Evolutionary conservation across 192 early-diverging fungal genomes (phyloP).

Genomic region (Umbelopsis sp.): DNA sequence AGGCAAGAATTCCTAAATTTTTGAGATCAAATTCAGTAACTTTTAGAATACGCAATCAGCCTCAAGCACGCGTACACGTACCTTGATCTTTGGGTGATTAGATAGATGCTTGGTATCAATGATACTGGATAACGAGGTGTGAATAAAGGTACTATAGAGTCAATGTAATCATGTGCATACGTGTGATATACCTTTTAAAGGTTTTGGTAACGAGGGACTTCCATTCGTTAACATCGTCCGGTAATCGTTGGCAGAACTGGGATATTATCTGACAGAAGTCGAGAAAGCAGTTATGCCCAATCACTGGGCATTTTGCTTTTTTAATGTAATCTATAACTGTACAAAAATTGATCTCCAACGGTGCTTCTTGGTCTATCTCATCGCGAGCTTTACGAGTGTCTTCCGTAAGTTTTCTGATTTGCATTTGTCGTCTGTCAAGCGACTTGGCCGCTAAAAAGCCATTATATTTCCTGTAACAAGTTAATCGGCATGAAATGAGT

Average conservation of each 20-base stretch:
- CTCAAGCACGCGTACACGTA: slow-evolving; percentile 5
- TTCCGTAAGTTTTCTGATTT: slow-evolving; percentile 50
- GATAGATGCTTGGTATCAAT: slow-evolving; percentile 84
- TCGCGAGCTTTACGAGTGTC: slow-evolving; percentile 43
- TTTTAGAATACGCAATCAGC: too few relatives aligned
- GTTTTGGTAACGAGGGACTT: slow-evolving; percentile 58
- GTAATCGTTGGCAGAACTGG: slow-evolving; percentile 76
- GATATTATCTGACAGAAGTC: slow-evolving; percentile 83
- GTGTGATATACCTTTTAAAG: slow-evolving; percentile 57
- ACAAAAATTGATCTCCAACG: slow-evolving; percentile 60
- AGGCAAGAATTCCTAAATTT: slow-evolving; percentile 7
- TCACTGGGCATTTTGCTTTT: slow-evolving; percentile 70
- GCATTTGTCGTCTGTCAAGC: slow-evolving; percentile 40
- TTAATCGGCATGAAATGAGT: background rate
- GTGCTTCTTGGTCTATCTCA: slow-evolving; percentile 20
- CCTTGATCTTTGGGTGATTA: slow-evolving; percentile 46
- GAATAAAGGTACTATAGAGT: background rate
- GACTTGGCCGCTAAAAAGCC: slow-evolving; percentile 46
- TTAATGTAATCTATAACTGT: slow-evolving; percentile 78
- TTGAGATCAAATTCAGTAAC: too few relatives aligned
- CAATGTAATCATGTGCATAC: background rate
- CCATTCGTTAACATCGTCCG: slow-evolving; percentile 67
- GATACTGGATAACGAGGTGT: slow-evolving; percentile 48
- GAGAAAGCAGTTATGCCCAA: slow-evolving; percentile 90
- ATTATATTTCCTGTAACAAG: slow-evolving; percentile 45